phyloP scores from a whole-genome alignment of 2,329 filamentous ascomycete species.

The Exophiala aquamarina region DNA sequence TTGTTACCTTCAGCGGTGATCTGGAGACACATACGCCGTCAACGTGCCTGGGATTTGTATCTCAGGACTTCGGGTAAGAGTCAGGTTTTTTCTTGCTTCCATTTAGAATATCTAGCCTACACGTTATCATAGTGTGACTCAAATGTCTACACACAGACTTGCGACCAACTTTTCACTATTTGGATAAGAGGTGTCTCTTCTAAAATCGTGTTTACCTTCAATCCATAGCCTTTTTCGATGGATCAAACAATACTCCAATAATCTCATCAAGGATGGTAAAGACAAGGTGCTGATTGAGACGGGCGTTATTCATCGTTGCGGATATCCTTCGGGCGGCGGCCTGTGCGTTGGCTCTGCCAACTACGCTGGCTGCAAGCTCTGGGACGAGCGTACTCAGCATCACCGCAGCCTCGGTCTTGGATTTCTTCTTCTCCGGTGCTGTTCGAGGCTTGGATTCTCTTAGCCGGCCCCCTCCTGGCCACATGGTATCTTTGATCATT shows the following conservation, averaged over 20 bases:
- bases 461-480: constrained; percentile 60
- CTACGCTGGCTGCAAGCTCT: constrained; percentile 88
- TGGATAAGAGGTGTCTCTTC: no score
- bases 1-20: no score
- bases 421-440: constrained; percentile 71
- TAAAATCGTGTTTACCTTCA: no score
- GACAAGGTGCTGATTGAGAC: constrained; percentile 74
- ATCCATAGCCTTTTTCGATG: constrained; percentile 10
- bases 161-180: no score
- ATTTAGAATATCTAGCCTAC: no score
- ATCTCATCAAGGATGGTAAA: constrained; percentile 73
- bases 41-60: no score
- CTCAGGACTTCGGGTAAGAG: no score
- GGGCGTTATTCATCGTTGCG: constrained; percentile 85
- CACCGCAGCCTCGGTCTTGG: constrained; percentile 80
- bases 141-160: no score
- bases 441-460: constrained; percentile 59
- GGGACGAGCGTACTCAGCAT: constrained; percentile 88
- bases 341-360: constrained; percentile 87
- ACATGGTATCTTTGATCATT: constrained; percentile 73
- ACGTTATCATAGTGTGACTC: no score
- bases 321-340: constrained; percentile 85
- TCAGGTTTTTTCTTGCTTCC: no score
- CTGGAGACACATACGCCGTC: no score
- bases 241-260: constrained; percentile 62